A percentile compares a stretch with the other conserved stretches of the same genome.
Conservation (phyloP, 2,329 filamentous ascomycete species). For the Fusarium compactum region DNA sequence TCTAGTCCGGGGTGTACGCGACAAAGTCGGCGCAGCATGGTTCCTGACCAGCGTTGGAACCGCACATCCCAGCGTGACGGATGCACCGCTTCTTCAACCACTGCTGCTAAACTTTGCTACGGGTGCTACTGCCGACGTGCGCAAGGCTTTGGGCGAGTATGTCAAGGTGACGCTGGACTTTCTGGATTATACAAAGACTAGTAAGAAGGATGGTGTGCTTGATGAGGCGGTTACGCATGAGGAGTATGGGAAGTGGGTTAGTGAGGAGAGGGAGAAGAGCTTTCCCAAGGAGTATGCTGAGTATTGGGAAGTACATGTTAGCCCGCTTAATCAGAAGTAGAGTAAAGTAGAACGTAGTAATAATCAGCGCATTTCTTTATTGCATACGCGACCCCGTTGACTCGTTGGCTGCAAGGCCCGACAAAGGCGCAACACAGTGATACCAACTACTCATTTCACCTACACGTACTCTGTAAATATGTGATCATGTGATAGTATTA, state of each 20-base stretch:
- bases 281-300: slow-evolving; percentile 52
- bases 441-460: neutral
- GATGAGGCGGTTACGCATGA: slow-evolving; percentile 61
- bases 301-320: slow-evolving; percentile 60
- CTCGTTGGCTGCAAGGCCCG: neutral
- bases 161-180: slow-evolving; percentile 70
- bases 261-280: slow-evolving; percentile 47
- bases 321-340: slow-evolving; percentile 40
- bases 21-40: slow-evolving; percentile 61
- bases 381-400: neutral
- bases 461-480: neutral
- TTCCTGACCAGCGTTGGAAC: slow-evolving; percentile 67
- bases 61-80: slow-evolving; percentile 73
- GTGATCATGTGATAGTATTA: neutral
- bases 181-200: slow-evolving; percentile 60
- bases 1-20: slow-evolving; percentile 62
- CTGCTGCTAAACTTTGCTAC: slow-evolving; percentile 71
- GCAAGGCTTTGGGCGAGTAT: slow-evolving; percentile 69
- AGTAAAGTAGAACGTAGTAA: neutral
- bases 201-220: slow-evolving; percentile 61
- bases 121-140: slow-evolving; percentile 68
- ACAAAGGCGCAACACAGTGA: neutral
- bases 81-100: slow-evolving; percentile 74
- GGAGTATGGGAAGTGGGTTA: slow-evolving; percentile 57
- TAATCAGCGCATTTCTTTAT: neutral